These are phyloP conservation scores for Leishmania gerbilli DNA, from an alignment of 208 protist species.

Conservation along the genomic window DNA sequence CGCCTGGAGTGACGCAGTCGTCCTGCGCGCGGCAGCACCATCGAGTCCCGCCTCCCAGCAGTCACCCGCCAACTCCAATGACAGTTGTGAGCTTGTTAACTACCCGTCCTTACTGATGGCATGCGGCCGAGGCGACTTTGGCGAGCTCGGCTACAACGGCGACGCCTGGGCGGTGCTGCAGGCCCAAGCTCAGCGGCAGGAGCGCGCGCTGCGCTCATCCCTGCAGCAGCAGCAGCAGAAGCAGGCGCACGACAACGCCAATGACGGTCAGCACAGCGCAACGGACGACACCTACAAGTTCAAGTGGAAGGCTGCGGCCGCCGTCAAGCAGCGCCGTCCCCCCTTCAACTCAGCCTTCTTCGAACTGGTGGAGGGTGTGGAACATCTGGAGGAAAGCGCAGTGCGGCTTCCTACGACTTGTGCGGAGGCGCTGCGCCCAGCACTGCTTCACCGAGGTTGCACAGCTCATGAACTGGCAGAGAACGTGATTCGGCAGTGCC, in stretches of 20 bases:
- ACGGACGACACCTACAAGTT: constrained; percentile 21
- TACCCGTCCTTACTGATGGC: constrained; percentile 61
- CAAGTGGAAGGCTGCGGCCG: constrained; percentile 28
- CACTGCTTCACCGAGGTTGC: background rate
- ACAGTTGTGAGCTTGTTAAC: constrained; percentile 11
- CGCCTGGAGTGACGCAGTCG: constrained; percentile 47
- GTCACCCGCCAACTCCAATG: background rate
- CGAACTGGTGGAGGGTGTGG: constrained; percentile 9
- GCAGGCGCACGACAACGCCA: background rate
- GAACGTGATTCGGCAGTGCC: background rate
- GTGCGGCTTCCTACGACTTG: background rate
- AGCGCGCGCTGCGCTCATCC: constrained; percentile 22
- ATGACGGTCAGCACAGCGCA: background rate
- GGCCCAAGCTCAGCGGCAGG: constrained; percentile 40
- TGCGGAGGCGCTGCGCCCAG: background rate
- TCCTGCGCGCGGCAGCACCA: constrained; percentile 8
- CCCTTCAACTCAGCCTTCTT: constrained; percentile 23
- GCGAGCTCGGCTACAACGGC: constrained; percentile 84
- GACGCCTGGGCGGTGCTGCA: constrained; percentile 48
- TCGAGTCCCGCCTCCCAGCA: background rate
- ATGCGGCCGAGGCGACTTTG: constrained; percentile 83
- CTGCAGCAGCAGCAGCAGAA: constrained; percentile 9
- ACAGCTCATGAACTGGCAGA: constrained; percentile 1
- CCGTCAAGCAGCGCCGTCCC: constrained; percentile 16
- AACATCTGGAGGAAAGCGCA: constrained; percentile 6